Conservation (phyloP, 768 basidiomycete species). For the Leccinellum luteum region DNA sequence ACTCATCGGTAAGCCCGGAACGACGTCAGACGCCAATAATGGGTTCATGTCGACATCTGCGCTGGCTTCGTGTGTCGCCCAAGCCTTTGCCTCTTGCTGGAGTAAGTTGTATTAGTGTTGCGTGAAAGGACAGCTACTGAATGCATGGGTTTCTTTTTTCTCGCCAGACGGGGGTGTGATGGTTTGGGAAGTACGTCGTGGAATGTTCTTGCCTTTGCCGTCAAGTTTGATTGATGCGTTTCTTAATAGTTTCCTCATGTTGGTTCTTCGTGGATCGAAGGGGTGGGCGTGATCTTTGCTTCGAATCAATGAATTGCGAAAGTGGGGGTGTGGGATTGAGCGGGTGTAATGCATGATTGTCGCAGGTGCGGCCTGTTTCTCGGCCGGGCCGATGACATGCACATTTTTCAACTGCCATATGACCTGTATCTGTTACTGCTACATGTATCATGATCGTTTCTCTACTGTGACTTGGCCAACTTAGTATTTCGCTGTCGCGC, state of each 20-base stretch:
- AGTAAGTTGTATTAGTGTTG: background rate
- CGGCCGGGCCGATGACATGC: background rate
- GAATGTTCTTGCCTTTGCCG: background rate
- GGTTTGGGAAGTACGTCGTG: background rate
- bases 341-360: background rate
- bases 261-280: background rate
- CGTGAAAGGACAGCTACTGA: background rate
- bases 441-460: background rate
- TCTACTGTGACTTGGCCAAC: background rate
- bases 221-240: background rate
- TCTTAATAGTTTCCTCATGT: background rate
- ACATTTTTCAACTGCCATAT: background rate
- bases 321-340: background rate
- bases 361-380: too few species aligned
- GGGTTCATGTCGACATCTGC: slow-evolving; percentile 53
- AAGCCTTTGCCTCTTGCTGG: slow-evolving; percentile 31
- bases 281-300: background rate
- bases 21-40: slow-evolving; percentile 43
- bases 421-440: background rate
- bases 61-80: slow-evolving; percentile 55
- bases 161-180: background rate
- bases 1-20: slow-evolving; percentile 49
- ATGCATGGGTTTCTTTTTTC: background rate
- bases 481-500: background rate
- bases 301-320: background rate